Base-by-base conservation (phyloP, 2,329 filamentous ascomycete species). In the Mycosphaerelloides madeirae region DNA sequence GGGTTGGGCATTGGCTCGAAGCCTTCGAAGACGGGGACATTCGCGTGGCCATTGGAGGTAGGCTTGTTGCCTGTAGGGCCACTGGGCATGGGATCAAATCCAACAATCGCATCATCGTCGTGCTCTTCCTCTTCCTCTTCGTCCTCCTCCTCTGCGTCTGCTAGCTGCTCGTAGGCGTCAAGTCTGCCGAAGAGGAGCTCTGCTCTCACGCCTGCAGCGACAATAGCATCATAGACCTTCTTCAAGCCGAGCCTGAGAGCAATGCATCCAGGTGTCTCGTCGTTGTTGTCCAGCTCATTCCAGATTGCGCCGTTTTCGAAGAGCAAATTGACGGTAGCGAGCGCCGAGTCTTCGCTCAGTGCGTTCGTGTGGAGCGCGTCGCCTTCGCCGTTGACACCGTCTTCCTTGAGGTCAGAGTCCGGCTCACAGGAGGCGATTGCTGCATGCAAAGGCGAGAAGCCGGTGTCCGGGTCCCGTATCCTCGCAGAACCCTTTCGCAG, bases 301-400 rank as follows among this genome's bases (percentile, higher is more conserved):
- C 93, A 98, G 56, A 97, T 96, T 9, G 88, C 93, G 25, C 93
- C 93, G 56, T 85, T 84, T 60, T 90, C 78, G 48, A 97, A 81
- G 6, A 97, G 75, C 60, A 93, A 79, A 55, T 79, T 78, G 3
- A 96, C 72, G 0, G 84, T 83, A 41, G 81, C 79, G 43, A 77
- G 76, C 2, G 82, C 85, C 31, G 78, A 77, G 36, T 82, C 77
- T 25, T 85, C 61, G 15, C 64, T 62, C 18, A 62, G 49, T 37
- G 57, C 62, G 37, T 57, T 52, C 20, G 53, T 53, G 41, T 66
- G 55, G 11, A 68, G 57, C 20, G 58, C 58, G 22, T 65, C 62
- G 14, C 61, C 61, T 29, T 57, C 60, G n/a, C 53, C 55, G 25
- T 62, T 56, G 14, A 54, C 49, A n/a, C 52, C 58, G 9, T 59